Evolutionary conservation across 164 flowering plant species (phyloP), one percentile per base, ranked within the genome.

Genomic region (Magnolia officinalis): DNA sequence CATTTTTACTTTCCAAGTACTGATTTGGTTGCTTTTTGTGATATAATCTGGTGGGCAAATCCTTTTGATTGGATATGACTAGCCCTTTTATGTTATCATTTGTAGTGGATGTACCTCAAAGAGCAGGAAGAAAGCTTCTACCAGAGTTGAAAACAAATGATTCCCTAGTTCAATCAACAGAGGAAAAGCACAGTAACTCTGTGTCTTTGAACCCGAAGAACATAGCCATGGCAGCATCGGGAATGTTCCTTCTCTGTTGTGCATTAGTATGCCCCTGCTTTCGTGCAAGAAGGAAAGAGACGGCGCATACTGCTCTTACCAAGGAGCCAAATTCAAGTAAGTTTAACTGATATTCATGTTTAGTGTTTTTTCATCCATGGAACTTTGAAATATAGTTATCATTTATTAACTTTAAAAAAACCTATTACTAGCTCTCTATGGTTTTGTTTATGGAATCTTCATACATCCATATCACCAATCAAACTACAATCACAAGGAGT

Each of bases 251-350:
- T 77, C 51, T 88, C 13, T 91, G 87, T 75, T 91, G 94, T 63
- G 70, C 72, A 74, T 73, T 89, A 7, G 76, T 92, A 52, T 95
- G 94, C 64, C 89, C 92, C 11, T 93, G 98, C 81, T 81, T 86
- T 70, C 89, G 81, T 58, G 71, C 86, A 64, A 87, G 73, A 83
- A 91, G 79, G 83, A 90, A 81, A 83, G 86, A 84, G 68, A 72
- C 82, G 63, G 75, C 77, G 6, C 84, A 84, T 29, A 21, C 83
- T 49, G 89, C 79, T 81, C 87, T 86, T 72, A n/a, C 82, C 61
- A 89, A 86, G 77, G 91, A 92, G 1, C 86, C 77, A 29, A 83
- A 31, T 84, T 85, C 92, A 82, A 87, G 99, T 93, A 84, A 89
- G 95, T 88, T 14, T 29, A 77, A 73, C 45, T 71, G 52, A 31